Evolutionary conservation across 192 early-diverging fungal species (phyloP), one percentile per base, ranked within the genome.

Genomic region (Spinellus fusiger): DNA sequence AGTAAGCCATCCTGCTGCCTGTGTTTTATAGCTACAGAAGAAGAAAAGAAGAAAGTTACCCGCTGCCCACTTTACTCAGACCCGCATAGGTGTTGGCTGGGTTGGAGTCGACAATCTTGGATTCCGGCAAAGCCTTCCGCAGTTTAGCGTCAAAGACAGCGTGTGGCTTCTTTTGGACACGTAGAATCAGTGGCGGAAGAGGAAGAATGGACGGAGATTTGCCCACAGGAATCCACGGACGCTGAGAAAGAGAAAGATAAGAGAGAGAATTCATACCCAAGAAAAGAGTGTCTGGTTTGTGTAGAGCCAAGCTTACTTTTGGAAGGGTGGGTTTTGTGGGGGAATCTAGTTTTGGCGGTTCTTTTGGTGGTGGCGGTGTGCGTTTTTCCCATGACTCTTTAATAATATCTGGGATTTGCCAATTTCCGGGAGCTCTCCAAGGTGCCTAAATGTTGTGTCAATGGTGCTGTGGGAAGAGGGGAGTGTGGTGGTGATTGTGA

Each of bases 381-480:
- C 20, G 38, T 54, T 31, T 53, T 28, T 63, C 61, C 50, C 58
- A 61, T 33, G 59, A 51, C 46, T 61, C 62, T 44, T 67, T 68
- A 29, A 68, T 57, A 20, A 73, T 68, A 56, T 68, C 71, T 20
- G 71, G 71, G 34, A 73, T 73, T 35, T 73, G 49, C 49, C 52
- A 62, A 13, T 29, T 37, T 15, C 65, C 65, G 16, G 65, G 65
- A 33, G 65, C 49, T 22, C 55, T 57, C 65, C 65, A 67, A 40
- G 65, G 65, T 25, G 50, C 53, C 59, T 38, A 9, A 22, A 54
- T 23, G 32, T 3, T 44, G 2, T n/a, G 40, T 5, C 13, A 44
- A 2, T 2, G 15, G 13, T 44, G 40, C 3, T 44, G 13, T 37
- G 35, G 35, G 6, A 6, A 37, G 13, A 9, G 6, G 35, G 35